A percentile compares a stretch with the other conserved stretches of the same genome.
Evolutionary conservation across 2,329 filamentous ascomycete genomes (phyloP).

Genomic region (Geosmithia flava): DNA sequence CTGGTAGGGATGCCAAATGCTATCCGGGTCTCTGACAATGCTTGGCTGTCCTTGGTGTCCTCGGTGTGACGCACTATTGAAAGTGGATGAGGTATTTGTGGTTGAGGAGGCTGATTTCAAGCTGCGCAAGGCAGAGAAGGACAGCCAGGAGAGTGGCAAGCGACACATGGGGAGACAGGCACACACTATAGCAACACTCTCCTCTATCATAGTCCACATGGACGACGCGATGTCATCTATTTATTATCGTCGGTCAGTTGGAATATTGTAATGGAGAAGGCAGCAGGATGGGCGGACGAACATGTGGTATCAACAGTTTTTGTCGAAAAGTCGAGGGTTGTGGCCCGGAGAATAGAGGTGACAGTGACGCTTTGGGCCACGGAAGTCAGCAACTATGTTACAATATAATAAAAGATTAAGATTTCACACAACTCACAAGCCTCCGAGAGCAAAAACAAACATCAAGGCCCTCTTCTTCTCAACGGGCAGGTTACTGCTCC

Average conservation of each 20-base stretch:
- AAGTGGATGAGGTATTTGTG: too few relatives aligned
- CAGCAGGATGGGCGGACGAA: slow-evolving; percentile 11
- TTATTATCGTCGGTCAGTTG: slow-evolving; percentile 1
- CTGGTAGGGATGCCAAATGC: too few relatives aligned
- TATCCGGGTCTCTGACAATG: too few relatives aligned
- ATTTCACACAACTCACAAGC: slow-evolving; percentile 26
- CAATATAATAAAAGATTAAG: too few relatives aligned
- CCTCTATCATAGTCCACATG: slow-evolving; percentile 25
- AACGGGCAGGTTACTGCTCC: slow-evolving; percentile 26
- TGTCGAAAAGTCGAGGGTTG: slow-evolving; percentile 24
- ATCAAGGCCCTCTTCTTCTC: slow-evolving; percentile 27
- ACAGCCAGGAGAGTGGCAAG: slow-evolving; percentile 20
- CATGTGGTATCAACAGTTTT: slow-evolving; percentile 23
- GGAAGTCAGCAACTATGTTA: background rate
- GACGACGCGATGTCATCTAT: slow-evolving; percentile 21
- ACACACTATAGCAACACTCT: slow-evolving; percentile 25
- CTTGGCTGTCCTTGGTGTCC: too few relatives aligned
- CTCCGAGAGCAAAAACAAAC: slow-evolving; percentile 26
- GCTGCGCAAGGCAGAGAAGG: slow-evolving; percentile 18
- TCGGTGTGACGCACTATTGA: too few relatives aligned
- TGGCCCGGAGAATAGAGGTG: slow-evolving; percentile 27
- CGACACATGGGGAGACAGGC: slow-evolving; percentile 26
- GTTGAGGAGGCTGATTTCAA: too few relatives aligned
- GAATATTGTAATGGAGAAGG: background rate
- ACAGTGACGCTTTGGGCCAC: slow-evolving; percentile 18